phyloP scores from a whole-genome alignment of 176 grass and related monocot species.

The Melocanna baccifera region DNA sequence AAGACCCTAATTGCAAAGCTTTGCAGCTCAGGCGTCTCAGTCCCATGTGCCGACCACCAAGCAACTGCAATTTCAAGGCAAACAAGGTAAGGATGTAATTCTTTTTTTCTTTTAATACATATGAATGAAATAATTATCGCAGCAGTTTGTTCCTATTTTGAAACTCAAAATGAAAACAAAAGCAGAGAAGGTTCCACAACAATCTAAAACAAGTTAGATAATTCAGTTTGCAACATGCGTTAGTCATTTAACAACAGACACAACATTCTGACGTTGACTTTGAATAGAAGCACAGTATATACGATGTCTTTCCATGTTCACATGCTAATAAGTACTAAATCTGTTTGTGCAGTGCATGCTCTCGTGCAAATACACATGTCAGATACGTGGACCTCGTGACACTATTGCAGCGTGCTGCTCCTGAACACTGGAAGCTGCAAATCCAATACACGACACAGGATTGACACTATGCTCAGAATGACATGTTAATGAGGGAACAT shows the following conservation, averaged over 20 bases:
- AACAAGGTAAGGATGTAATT: not conserved
- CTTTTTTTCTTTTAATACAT: not conserved
- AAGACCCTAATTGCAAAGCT: constrained; percentile 43
- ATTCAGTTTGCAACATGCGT: not conserved
- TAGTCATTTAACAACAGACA: not conserved
- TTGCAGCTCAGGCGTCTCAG: constrained; percentile 37
- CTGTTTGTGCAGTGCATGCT: not conserved
- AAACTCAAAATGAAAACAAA: not conserved
- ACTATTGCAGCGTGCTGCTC: not conserved
- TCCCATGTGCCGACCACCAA: constrained; percentile 69
- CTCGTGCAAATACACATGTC: not conserved
- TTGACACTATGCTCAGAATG: not conserved
- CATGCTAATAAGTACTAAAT: not conserved
- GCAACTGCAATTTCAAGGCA: constrained; percentile 34
- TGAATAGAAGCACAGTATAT: not conserved
- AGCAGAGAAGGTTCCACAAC: not conserved
- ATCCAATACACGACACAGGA: not conserved
- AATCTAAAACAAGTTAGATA: not conserved
- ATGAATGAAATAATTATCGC: not conserved
- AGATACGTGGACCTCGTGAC: not conserved
- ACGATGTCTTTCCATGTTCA: not conserved
- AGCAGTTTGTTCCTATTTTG: not conserved
- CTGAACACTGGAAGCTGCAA: not conserved
- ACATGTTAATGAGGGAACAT: not conserved
- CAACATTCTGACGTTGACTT: not conserved